Percentiles rank a stretch among this genome's conserved stretches.
Evolutionary conservation across 2,329 filamentous ascomycete genomes (phyloP).

Genomic region (Anthostomella pinea): DNA sequence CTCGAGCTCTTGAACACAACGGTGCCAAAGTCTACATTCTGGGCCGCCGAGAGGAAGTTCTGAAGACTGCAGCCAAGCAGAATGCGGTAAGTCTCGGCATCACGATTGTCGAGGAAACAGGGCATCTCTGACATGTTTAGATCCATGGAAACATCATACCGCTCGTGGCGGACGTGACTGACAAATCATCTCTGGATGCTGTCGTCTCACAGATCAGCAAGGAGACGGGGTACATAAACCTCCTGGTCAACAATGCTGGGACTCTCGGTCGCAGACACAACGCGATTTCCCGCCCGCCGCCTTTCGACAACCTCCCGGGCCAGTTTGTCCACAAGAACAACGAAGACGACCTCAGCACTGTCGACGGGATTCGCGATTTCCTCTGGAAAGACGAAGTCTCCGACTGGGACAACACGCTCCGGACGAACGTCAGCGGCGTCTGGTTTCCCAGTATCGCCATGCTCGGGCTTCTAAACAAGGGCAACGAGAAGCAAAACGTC

Average conservation of each 20-base stretch:
- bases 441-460: conserved; percentile 14
- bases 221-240: conserved; percentile 11
- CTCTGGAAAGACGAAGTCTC: conserved; percentile 13
- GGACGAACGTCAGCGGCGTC: conserved; percentile 12
- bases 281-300: conserved; percentile 6
- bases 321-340: conserved; percentile 9
- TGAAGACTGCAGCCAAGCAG: conserved; percentile 12
- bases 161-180: conserved; percentile 12
- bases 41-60: conserved; percentile 14
- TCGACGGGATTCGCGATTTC: conserved; percentile 12
- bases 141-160: conserved; percentile 12
- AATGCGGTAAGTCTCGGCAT: conserved; percentile 5
- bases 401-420: conserved; percentile 11
- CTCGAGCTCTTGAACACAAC: conserved; percentile 15
- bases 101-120: background rate
- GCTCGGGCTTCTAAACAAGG: conserved; percentile 11
- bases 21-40: conserved; percentile 21
- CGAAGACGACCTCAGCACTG: conserved; percentile 9
- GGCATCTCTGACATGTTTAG: conserved; percentile 1
- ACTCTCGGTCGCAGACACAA: conserved; percentile 11
- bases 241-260: conserved; percentile 14
- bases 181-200: conserved; percentile 9
- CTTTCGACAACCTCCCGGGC: conserved; percentile 8
- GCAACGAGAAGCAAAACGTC: conserved; percentile 11
- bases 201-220: conserved; percentile 8